Conservation (phyloP, 352 stramenopile species). For the Phytopythium oedochilum region DNA sequence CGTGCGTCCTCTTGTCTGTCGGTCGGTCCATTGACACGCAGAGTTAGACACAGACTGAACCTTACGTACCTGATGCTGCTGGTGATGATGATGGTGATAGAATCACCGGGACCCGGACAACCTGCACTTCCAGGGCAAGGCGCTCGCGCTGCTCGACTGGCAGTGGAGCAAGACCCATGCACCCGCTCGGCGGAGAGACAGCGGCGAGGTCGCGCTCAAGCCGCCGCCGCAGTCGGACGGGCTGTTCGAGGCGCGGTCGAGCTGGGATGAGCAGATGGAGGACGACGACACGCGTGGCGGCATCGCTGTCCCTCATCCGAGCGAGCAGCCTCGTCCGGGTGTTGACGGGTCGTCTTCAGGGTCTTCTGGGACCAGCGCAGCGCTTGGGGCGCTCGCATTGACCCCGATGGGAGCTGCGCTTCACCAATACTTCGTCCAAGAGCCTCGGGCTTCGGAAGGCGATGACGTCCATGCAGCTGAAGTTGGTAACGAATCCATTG, state of each 20-base stretch:
- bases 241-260: slow-evolving; percentile 23
- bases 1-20: slow-evolving; percentile 7
- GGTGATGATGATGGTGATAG: slow-evolving; percentile 9
- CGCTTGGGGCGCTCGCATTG: slow-evolving; percentile 24
- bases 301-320: not conserved
- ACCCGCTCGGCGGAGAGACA: too few species aligned
- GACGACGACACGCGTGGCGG: not conserved
- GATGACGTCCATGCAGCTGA: not conserved
- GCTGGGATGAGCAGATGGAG: slow-evolving; percentile 11
- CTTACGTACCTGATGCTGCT: too few species aligned
- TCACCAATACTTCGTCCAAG: slow-evolving; percentile 41
- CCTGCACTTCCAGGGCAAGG: slow-evolving; percentile 86
- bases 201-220: not conserved
- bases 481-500: not conserved
- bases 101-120: slow-evolving; percentile 82
- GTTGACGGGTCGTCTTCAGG: not conserved
- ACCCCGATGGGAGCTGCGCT: slow-evolving; percentile 54
- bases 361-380: not conserved
- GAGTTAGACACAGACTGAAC: too few species aligned
- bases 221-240: slow-evolving; percentile 3
- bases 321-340: not conserved
- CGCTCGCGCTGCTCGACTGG: slow-evolving; percentile 81
- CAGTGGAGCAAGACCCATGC: slow-evolving; percentile 64
- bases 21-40: not conserved
- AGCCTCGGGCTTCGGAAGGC: slow-evolving; percentile 11